These are phyloP conservation scores for Fusarium caatingaense DNA, from an alignment of 2,329 filamentous ascomycete species.

Conservation along the genomic window DNA sequence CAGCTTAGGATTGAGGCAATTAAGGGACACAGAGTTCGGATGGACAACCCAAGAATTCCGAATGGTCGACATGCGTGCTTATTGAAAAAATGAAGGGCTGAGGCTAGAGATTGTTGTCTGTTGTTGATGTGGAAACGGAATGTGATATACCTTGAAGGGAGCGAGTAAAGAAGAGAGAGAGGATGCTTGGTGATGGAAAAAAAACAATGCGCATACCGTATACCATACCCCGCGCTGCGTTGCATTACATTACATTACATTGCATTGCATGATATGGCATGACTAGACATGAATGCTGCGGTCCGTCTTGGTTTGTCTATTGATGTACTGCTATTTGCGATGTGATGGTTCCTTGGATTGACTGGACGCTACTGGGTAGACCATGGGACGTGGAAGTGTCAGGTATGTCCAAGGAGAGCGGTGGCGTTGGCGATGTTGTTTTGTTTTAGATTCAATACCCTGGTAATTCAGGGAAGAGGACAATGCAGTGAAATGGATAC, in stretches of 20 bases:
- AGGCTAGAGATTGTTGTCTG: neutral
- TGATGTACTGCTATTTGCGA: conserved; percentile 11
- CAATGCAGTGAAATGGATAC: neutral
- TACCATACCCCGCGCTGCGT: conserved; percentile 10
- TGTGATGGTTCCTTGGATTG: conserved; percentile 4
- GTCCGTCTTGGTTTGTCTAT: neutral
- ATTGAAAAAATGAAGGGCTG: conserved; percentile 12
- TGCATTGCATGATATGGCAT: conserved; percentile 2
- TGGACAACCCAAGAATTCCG: neutral
- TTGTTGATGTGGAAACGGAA: conserved; percentile 40
- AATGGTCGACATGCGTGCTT: conserved; percentile 4
- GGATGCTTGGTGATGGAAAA: conserved; percentile 2
- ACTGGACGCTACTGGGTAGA: conserved; percentile 1
- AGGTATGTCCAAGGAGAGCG: conserved; percentile 22
- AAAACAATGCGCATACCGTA: conserved; percentile 9
- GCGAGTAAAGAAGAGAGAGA: neutral
- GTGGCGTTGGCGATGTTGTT: conserved; percentile 33
- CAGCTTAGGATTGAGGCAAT: conserved; percentile 12
- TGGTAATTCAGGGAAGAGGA: neutral
- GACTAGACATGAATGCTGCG: neutral
- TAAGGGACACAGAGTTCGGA: conserved; percentile 8
- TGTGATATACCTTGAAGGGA: conserved; percentile 28
- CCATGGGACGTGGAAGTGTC: conserved; percentile 17
- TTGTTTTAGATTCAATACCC: conserved; percentile 34
- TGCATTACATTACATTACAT: conserved; percentile 11